Evolutionary conservation across 2,329 filamentous ascomycete species (phyloP), one percentile per base, ranked within the genome.

Genomic region (Alternaria postmessia): DNA sequence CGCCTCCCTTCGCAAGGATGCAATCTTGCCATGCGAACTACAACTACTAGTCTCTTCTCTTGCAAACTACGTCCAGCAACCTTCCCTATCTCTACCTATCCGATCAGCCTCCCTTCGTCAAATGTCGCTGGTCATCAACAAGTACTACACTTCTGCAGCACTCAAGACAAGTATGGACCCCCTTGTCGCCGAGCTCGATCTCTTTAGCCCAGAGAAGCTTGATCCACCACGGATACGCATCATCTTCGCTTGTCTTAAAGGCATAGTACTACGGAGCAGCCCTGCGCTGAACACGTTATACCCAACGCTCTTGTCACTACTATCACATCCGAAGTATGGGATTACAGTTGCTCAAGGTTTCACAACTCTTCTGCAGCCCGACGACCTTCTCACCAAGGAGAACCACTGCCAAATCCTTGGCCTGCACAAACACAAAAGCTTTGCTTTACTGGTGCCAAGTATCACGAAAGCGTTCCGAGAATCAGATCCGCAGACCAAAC

Each of bases 371-470:
- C 81, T 90, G 5, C 81, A 85, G 26, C 82, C 86, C 3, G 87
- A 89, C 65, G 86, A 89, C 62, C 79, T 90, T 22, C 77, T 91
- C 36, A 87, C 82, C 12, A 83, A 86, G 61, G 77, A 82, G 38
- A 90, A 90, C 66, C 84, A 87, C 62, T 89, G 87, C 61, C 82
- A 83, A 18, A 84, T 90, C 38, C 85, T 88, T 4, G 81, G 87
- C 4, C 80, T 91, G 3, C 84, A 86, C 65, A 89, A 88, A 69
- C 88, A 91, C 68, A 87, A 86, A 62, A 82, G 86, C 41, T 90
- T 91, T 76, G 83, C 82, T 30, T 84, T 87, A 16, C 80, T 88
- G 5, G 80, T 87, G 2, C 87, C 88, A 0, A 75, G 82, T 30
- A 85, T 90, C 51, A 83, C 85, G 5, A 75, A 81, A 26, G 79